Evolutionary conservation across 768 basidiomycete species (phyloP), one percentile per base, ranked within the genome.

Genomic region (Mycena metata): DNA sequence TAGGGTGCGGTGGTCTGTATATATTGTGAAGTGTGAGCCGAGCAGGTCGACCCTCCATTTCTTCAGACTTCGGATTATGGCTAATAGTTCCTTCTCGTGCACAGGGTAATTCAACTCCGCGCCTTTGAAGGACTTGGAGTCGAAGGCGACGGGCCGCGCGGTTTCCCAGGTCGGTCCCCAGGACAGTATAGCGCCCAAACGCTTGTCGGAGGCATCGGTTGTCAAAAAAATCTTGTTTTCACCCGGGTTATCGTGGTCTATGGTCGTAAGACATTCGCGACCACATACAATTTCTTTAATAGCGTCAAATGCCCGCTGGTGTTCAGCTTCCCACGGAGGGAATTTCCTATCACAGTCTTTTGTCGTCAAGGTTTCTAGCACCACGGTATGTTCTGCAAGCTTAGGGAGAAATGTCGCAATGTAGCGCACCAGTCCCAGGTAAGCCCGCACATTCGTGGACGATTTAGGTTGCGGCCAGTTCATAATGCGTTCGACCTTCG

Each of bases 61-160:
- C 4, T 23, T 17, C 19, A 47, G 46, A 61, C 4, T 51, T 69
- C 77, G 0, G 75, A 76, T 1, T 77, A 57, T 0, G 78, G 70
- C 52, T 8, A 54, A 15, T 2, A 54, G 35, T 55, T 80, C 78
- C 62, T 77, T 74, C 51, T 81, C 74, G 43, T 81, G 80, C 0
- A 75, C 69, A 0, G 78, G 77, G 45, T 81, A 81, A 62, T 81
- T 79, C 51, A 0, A 26, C 33, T 61, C 62, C 1, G 78, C 76
- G 52, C 50, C 71, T 54, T 69, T 75, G 41, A 69, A 73, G 19
- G 60, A 72, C 57, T 21, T 41, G 7, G 50, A 81, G 70, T 79
- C 35, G 63, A 69, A 66, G 62, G 74, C 58, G 64, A 77, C 77
- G 2, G 80, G 81, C 11, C 77, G 69, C 11, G 79, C 67, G 1